A percentile compares a stretch with the other conserved stretches of the same genome.
phyloP scores from a whole-genome alignment of 495 filamentous ascomycete genomes.

The Xylaria intraflava region DNA sequence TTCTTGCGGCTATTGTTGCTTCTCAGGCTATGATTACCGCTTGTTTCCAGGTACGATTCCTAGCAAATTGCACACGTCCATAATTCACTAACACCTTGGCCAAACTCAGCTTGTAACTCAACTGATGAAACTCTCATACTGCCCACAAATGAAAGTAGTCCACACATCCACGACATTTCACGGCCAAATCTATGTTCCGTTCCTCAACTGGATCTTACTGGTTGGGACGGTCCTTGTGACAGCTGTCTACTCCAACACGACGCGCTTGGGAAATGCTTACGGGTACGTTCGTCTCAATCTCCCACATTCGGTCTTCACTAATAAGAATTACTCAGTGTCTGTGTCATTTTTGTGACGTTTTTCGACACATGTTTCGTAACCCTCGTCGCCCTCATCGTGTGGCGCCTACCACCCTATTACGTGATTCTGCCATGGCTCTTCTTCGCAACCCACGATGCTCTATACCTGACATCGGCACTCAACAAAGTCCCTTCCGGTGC shows the following conservation, averaged over 20 bases:
- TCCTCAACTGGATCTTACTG: conserved; percentile 69
- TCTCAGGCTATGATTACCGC: conserved; percentile 71
- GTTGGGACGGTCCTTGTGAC: conserved; percentile 68
- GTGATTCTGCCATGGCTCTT: conserved; percentile 56
- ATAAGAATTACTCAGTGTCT: conserved; percentile 37
- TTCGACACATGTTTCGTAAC: conserved; percentile 66
- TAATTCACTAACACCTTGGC: conserved; percentile 11
- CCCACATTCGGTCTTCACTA: conserved; percentile 42
- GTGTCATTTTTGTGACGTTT: conserved; percentile 69
- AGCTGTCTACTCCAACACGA: conserved; percentile 63
- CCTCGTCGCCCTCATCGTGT: conserved; percentile 60
- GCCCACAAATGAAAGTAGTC: conserved; percentile 62
- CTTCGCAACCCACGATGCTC: conserved; percentile 55
- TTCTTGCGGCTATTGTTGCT: conserved; percentile 68
- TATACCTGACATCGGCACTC: conserved; percentile 59
- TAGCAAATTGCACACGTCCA: no score
- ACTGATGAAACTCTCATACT: conserved; percentile 68
- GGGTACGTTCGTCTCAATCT: conserved; percentile 12
- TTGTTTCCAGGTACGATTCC: conserved; percentile 50
- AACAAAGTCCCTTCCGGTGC: conserved; percentile 66
- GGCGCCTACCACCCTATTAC: conserved; percentile 51
- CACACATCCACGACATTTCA: conserved; percentile 61
- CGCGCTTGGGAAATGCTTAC: conserved; percentile 43
- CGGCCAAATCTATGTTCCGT: conserved; percentile 65
- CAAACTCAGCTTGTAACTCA: conserved; percentile 53